Percentiles rank a stretch among this genome's conserved stretches.
Conservation (phyloP, 225 moss, liverwort and hornwort genomes). For the Thuidium tamariscinum region DNA sequence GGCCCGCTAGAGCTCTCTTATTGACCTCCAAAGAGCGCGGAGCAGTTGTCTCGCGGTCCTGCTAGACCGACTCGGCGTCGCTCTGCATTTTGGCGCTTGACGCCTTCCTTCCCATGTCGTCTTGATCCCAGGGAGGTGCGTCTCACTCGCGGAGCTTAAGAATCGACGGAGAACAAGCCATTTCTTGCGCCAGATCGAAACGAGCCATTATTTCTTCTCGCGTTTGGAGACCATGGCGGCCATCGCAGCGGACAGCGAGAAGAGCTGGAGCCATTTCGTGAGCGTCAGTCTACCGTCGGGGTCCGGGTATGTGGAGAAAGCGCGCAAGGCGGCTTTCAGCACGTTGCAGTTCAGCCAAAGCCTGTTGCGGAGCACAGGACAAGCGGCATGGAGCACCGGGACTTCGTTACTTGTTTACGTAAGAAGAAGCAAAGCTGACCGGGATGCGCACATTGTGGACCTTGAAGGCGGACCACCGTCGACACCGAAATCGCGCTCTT, state of each 20-base stretch:
- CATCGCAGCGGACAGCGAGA: conserved; percentile 23
- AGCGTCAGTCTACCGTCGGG: conserved; percentile 47
- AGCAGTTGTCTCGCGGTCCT: not conserved
- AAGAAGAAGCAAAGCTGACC: conserved; percentile 62
- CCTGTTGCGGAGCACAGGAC: conserved; percentile 79
- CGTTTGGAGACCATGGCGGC: conserved; percentile 19
- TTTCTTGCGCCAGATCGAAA: not conserved
- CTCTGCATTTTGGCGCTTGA: not conserved
- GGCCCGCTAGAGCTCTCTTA: not conserved
- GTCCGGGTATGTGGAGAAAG: conserved; percentile 57
- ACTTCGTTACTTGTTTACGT: conserved; percentile 68
- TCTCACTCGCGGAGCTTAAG: not conserved
- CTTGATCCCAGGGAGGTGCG: not conserved
- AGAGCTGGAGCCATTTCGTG: conserved; percentile 47
- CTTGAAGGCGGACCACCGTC: conserved; percentile 53
- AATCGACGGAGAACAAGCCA: not conserved
- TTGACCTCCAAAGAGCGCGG: not conserved
- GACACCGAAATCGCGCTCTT: conserved; percentile 1
- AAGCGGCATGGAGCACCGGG: conserved; percentile 90
- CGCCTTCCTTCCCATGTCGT: not conserved
- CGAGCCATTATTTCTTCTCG: not conserved
- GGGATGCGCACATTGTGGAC: conserved; percentile 67
- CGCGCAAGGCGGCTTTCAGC: conserved; percentile 54
- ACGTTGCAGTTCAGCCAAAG: conserved; percentile 73
- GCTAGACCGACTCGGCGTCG: not conserved